These are phyloP conservation scores for Talaromyces pinophilus DNA, from an alignment of 2,329 filamentous ascomycete genomes.

Conservation along the genomic window DNA sequence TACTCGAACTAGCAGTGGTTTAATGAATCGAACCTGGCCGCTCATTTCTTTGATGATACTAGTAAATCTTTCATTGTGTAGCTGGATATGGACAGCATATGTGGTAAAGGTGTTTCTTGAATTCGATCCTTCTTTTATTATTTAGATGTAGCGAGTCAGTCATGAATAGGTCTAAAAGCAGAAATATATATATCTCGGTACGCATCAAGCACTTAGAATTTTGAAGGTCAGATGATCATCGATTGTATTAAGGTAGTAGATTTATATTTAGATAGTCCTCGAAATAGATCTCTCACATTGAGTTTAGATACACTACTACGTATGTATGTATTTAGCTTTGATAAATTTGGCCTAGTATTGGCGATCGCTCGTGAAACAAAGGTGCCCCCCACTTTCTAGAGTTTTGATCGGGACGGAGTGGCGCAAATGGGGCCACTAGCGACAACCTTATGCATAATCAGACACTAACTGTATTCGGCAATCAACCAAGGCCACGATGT, in stretches of 20 bases:
- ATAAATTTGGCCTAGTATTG: not conserved
- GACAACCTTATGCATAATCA: not conserved
- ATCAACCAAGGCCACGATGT: not conserved
- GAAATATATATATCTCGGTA: no score
- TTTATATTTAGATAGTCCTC: slow-evolving; percentile 20
- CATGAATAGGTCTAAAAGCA: no score
- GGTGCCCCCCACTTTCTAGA: not conserved
- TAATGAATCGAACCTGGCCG: not conserved
- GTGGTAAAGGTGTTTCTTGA: no score
- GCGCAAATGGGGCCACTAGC: not conserved
- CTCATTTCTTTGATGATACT: no score
- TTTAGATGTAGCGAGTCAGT: no score
- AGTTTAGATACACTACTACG: slow-evolving; percentile 35
- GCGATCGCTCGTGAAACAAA: not conserved
- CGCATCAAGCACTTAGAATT: no score
- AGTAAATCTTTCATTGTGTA: no score
- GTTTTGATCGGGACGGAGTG: not conserved
- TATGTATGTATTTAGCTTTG: not conserved
- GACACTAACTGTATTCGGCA: not conserved
- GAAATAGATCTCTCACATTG: slow-evolving; percentile 41
- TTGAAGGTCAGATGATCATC: no score
- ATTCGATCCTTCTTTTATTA: no score
- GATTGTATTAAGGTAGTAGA: no score
- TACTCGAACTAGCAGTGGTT: not conserved
- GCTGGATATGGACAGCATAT: no score